A percentile compares a stretch with the other conserved stretches of the same genome.
phyloP scores from a whole-genome alignment of 2,329 filamentous ascomycete genomes.

The Clarireedia sp. region DNA sequence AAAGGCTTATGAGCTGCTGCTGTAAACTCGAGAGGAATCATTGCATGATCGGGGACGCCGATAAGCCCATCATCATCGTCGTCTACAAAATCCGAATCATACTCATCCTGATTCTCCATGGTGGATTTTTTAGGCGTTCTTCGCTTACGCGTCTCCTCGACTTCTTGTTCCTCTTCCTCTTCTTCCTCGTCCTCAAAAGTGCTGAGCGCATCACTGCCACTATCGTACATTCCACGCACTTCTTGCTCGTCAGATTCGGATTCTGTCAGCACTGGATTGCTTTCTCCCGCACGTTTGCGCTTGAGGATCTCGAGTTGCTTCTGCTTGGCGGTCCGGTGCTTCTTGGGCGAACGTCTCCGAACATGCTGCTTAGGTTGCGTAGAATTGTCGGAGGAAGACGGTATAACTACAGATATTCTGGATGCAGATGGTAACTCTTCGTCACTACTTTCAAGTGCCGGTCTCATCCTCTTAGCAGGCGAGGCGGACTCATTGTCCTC shows the following conservation, averaged over 20 bases:
- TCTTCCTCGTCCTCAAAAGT: slow-evolving; percentile 41
- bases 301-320: slow-evolving; percentile 35
- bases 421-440: not conserved
- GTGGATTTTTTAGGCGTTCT: slow-evolving; percentile 3
- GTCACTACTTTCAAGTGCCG: not conserved
- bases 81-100: slow-evolving; percentile 50
- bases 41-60: slow-evolving; percentile 42
- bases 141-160: slow-evolving; percentile 1
- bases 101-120: slow-evolving; percentile 18
- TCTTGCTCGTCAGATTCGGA: slow-evolving; percentile 28
- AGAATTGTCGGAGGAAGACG: slow-evolving; percentile 16
- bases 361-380: not conserved
- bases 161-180: slow-evolving; percentile 12
- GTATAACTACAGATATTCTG: slow-evolving; percentile 4
- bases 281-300: slow-evolving; percentile 34
- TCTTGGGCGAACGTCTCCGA: slow-evolving; percentile 11
- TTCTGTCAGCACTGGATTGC: slow-evolving; percentile 31
- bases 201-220: slow-evolving; percentile 34
- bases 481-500: not conserved
- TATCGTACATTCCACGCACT: slow-evolving; percentile 10
- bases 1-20: slow-evolving; percentile 57
- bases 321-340: slow-evolving; percentile 33
- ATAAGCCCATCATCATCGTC: slow-evolving; percentile 51
- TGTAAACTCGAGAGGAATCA: slow-evolving; percentile 63
- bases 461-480: not conserved